Conservation (phyloP, 306 rosid genomes). For the Delonix regia region DNA sequence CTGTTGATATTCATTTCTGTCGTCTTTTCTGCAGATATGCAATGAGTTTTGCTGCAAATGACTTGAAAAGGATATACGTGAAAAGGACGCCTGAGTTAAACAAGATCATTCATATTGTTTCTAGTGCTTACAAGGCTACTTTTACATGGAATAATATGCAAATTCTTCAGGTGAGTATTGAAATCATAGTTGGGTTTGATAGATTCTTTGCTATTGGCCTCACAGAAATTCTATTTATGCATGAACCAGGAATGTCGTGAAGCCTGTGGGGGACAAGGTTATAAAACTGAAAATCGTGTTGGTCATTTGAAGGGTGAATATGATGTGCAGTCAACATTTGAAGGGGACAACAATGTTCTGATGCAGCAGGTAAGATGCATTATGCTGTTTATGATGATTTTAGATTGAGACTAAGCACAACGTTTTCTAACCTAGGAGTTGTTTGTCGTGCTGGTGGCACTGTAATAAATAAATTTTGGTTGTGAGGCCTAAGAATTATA, state of each 20-base stretch:
- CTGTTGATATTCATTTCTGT: constrained; percentile 21
- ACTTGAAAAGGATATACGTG: constrained; percentile 72
- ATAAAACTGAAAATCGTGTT: constrained; percentile 84
- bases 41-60: constrained; percentile 78
- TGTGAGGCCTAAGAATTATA: neutral
- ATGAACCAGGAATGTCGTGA: constrained; percentile 87
- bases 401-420: neutral
- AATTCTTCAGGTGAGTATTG: constrained; percentile 74
- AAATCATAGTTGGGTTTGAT: constrained; percentile 21
- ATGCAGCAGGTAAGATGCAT: constrained; percentile 86
- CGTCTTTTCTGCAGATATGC: constrained; percentile 67
- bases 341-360: constrained; percentile 97
- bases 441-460: neutral
- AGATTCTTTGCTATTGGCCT: constrained; percentile 7
- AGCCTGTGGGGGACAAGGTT: constrained; percentile 96
- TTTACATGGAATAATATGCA: constrained; percentile 91
- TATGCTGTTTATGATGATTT: constrained; percentile 18
- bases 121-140: constrained; percentile 89
- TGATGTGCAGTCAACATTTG: constrained; percentile 96
- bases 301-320: constrained; percentile 77
- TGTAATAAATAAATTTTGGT: neutral
- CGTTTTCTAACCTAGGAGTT: constrained; percentile 18
- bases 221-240: constrained; percentile 27
- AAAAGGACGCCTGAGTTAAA: constrained; percentile 67
- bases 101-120: constrained; percentile 81